These are phyloP conservation scores for Tremellales sp. DNA, from an alignment of 1,284 basidiomycete species.

Conservation along the genomic window DNA sequence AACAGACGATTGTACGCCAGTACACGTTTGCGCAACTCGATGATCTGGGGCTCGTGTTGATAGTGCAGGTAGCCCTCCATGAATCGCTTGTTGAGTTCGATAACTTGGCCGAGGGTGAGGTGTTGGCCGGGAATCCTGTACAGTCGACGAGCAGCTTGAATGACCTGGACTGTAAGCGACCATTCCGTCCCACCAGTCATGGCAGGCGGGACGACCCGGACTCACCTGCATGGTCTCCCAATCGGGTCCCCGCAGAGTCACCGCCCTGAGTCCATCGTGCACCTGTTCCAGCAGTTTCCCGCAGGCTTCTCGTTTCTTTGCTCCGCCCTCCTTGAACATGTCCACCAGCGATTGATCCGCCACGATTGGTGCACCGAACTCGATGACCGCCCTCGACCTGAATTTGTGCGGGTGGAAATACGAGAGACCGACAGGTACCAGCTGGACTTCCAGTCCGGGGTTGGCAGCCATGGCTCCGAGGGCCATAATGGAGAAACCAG, in stretches of 20 bases:
- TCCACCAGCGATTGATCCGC: slow-evolving; percentile 80
- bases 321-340: slow-evolving; percentile 86
- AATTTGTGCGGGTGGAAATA: slow-evolving; percentile 96
- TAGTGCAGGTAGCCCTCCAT: slow-evolving; percentile 91
- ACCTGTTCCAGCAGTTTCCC: slow-evolving; percentile 85
- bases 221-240: slow-evolving; percentile 95
- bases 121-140: slow-evolving; percentile 95
- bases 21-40: slow-evolving; percentile 77
- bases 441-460: slow-evolving; percentile 78
- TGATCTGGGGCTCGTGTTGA: slow-evolving; percentile 87
- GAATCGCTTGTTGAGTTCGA: slow-evolving; percentile 92
- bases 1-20: slow-evolving; percentile 89
- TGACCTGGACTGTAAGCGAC: slow-evolving; percentile 57
- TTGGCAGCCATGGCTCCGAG: slow-evolving; percentile 92
- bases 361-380: slow-evolving; percentile 89
- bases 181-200: not conserved
- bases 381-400: slow-evolving; percentile 90
- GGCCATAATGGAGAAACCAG: slow-evolving; percentile 96
- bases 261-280: slow-evolving; percentile 94
- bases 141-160: slow-evolving; percentile 90
- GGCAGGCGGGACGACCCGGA: slow-evolving; percentile 1
- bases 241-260: slow-evolving; percentile 93
- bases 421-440: slow-evolving; percentile 88
- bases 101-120: slow-evolving; percentile 90
- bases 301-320: slow-evolving; percentile 85